Evolutionary conservation across 2,329 filamentous ascomycete species (phyloP), one percentile per base, ranked within the genome.

Genomic region (Cadophora malorum): DNA sequence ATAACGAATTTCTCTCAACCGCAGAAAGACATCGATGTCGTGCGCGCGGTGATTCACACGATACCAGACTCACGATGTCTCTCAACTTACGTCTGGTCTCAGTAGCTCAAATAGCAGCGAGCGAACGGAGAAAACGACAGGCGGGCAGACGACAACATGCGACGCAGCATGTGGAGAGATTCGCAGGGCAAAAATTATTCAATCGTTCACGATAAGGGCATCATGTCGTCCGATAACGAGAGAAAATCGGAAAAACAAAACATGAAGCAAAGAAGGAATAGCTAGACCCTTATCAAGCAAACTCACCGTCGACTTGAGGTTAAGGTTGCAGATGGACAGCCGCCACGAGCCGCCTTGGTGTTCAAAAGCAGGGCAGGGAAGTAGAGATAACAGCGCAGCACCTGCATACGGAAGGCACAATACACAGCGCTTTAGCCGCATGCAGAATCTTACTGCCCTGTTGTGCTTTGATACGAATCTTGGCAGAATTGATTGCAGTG

Each of bases 191-290:
- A 28, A 16, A 55, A 55, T 9, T n/a, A n/a, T 33, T 55, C 52
- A 55, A 55, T 55, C 16, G 28, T 6, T 55, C 52, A 55, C 52
- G 52, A 55, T 55, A 53, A 53, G 50, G 50, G 10, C 23, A 55
- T 55, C 52, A 33, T 55, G 25, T 55, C 28, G 52, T 33, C 28
- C 6, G 25, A 55, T 31, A 55, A 55, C 25, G 28, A 55, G 19
- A 9, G 50, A 31, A 31, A 14, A 28, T 28, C 25, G 19, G 8
- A 55, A 28, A 19, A 28, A 55, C 25, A 55, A 55, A 55, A 33
- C 52, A 55, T 55, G 52, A 25, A 55, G 52, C 52, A 33, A 21
- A 49, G 2, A 49, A 14, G 12, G 33, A 28, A 28, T 19, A 25
- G 23, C 52, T 33, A 25, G 52, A 55, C 12, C 25, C 16, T 55